Conservation (phyloP, 345 rosid genomes). For the Arabidopsis suecica region DNA sequence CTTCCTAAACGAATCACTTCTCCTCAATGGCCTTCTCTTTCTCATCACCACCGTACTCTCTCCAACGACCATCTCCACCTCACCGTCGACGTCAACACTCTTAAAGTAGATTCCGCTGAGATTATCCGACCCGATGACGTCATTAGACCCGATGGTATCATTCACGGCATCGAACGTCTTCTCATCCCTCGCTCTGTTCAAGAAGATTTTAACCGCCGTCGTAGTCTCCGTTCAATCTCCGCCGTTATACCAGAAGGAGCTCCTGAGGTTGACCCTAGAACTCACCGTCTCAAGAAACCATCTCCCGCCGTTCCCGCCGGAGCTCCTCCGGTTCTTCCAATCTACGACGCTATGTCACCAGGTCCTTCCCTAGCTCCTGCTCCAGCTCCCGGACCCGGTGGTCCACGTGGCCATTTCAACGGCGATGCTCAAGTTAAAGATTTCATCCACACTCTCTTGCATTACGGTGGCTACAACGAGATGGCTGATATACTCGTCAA, state of each 20-base stretch:
- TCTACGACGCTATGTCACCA: constrained; percentile 92
- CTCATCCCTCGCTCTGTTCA: constrained; percentile 75
- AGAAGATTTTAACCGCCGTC: constrained; percentile 69
- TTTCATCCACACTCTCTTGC: constrained; percentile 82
- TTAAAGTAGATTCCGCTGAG: constrained; percentile 53
- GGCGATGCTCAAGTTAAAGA: constrained; percentile 92
- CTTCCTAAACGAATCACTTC: constrained; percentile 63
- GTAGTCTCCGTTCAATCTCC: constrained; percentile 68
- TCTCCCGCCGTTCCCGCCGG: constrained; percentile 64
- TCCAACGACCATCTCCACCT: constrained; percentile 57
- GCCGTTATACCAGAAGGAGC: constrained; percentile 76
- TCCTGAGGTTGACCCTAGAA: constrained; percentile 75
- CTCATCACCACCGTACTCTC: constrained; percentile 52
- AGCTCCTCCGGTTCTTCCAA: constrained; percentile 74
- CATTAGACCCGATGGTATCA: constrained; percentile 71
- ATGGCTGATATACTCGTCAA: constrained; percentile 96
- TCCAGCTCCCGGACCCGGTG: constrained; percentile 96
- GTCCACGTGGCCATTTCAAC: constrained; percentile 82
- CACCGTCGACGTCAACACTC: constrained; percentile 46
- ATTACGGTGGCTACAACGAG: constrained; percentile 97
- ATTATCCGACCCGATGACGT: constrained; percentile 54
- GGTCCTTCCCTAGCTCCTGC: constrained; percentile 96
- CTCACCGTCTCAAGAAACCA: constrained; percentile 67
- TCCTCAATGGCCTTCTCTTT: constrained; percentile 57
- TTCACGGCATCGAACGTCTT: constrained; percentile 72